Evolutionary conservation across 495 filamentous ascomycete genomes (phyloP), one percentile per base, ranked within the genome.

Genomic region (Aspergillus kassunensis): DNA sequence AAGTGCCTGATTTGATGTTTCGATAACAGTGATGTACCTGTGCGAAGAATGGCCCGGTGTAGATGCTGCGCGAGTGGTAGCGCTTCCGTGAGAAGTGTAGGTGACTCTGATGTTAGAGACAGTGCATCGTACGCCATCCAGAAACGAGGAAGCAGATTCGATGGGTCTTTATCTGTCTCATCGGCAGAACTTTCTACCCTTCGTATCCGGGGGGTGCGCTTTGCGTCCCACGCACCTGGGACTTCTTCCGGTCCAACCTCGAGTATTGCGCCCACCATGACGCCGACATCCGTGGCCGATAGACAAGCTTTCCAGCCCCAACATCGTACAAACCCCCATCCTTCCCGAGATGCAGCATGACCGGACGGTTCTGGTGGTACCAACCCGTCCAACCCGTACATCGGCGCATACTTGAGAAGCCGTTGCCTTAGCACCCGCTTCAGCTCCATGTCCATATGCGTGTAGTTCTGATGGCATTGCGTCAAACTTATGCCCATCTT

Each of bases 231-330:
- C 8, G 61, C 43, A 4, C 61, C 51, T 12, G 59, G 60, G n/a
- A 63, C 55, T 41, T 72, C 69, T 12, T 71, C 61, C 2, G 71
- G 67, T 4, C 92, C 91, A 40, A 97, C 90, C 69, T 98, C 93
- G 2, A 98, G 80, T 44, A 98, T 84, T 11, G 93, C 89, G 44
- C 90, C 89, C 25, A 96, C 79, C 25, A 97, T 83, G 8, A 95
- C 88, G 25, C 87, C 92, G 0, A 96, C 89, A 64, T 98, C 93
- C 33, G 87, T 86, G 10, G 93, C 95, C 49, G 86, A 91, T 1
- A 97, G 78, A 36, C 91, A 96, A 0, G 91, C 93, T 64, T 91
- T 89, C 91, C 91, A 98, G 15, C 93, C 93, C 93, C 93, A 98
- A 64, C 88, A 93, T 31, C 91, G 80, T 15, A 98, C 92, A 62